Percentiles rank a stretch among this genome's conserved stretches.
Conservation (phyloP, 2,329 filamentous ascomycete species). For the Nemania sp. region DNA sequence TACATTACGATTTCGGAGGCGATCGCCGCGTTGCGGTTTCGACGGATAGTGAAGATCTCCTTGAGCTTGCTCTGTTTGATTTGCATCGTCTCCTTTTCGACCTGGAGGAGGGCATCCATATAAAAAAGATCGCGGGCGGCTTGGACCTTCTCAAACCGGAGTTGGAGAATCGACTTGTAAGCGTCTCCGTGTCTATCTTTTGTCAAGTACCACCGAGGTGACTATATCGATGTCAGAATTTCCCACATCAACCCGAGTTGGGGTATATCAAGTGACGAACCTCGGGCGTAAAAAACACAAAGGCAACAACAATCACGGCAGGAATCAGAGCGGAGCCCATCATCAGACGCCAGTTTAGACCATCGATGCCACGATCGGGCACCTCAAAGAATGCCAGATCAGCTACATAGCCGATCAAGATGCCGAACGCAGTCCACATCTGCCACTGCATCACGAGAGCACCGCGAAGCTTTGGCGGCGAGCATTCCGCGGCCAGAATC, state of each 20-base stretch:
- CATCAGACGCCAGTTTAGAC: slow-evolving; percentile 71
- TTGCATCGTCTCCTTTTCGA: slow-evolving; percentile 56
- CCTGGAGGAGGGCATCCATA: slow-evolving; percentile 61
- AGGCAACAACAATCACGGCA: slow-evolving; percentile 58
- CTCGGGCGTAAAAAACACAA: slow-evolving; percentile 52
- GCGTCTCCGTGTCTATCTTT: slow-evolving; percentile 53
- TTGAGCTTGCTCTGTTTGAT: slow-evolving; percentile 55
- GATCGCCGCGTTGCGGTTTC: slow-evolving; percentile 64
- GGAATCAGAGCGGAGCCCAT: slow-evolving; percentile 69
- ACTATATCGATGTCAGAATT: slow-evolving; percentile 29
- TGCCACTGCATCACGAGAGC: slow-evolving; percentile 78
- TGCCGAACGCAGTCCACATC: slow-evolving; percentile 57
- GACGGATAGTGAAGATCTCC: slow-evolving; percentile 63
- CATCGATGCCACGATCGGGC: slow-evolving; percentile 56
- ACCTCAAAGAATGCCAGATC: slow-evolving; percentile 66
- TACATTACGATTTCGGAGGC: slow-evolving; percentile 69
- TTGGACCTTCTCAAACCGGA: slow-evolving; percentile 58
- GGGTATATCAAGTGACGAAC: slow-evolving; percentile 35
- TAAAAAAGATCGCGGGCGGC: slow-evolving; percentile 61
- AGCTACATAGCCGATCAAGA: slow-evolving; percentile 62
- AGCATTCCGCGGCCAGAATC: slow-evolving; percentile 71
- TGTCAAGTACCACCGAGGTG: slow-evolving; percentile 49
- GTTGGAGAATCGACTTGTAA: slow-evolving; percentile 50
- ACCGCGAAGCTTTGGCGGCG: slow-evolving; percentile 66
- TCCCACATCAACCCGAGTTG: not conserved